Conservation (phyloP, 805 yeast species). For the Limtongia smithiae region DNA sequence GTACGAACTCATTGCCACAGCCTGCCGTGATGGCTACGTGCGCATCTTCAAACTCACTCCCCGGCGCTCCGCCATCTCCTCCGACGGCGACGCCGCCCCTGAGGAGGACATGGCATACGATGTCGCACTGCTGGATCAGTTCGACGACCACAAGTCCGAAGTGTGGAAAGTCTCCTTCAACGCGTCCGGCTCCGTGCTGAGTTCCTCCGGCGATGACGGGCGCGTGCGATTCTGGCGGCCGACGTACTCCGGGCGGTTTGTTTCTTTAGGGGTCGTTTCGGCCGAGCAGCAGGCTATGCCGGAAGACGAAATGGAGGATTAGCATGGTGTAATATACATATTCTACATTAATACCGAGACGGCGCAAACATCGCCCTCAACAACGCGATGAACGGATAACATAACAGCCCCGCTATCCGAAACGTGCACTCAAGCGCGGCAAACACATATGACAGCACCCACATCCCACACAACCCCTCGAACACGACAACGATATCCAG, state of each 20-base stretch:
- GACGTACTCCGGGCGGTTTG: conserved; percentile 77
- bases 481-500: conserved; percentile 1
- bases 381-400: conserved; percentile 1
- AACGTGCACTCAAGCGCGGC: background rate
- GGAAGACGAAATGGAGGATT: conserved; percentile 8
- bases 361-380: background rate
- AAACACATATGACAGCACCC: conserved; percentile 1
- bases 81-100: conserved; percentile 24
- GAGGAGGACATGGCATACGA: conserved; percentile 33
- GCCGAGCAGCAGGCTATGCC: conserved; percentile 43
- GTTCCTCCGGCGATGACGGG: conserved; percentile 96
- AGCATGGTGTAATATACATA: too few relatives aligned
- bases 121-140: conserved; percentile 61
- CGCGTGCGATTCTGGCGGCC: conserved; percentile 89
- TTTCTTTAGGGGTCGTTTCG: conserved; percentile 81
- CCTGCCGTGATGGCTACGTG: conserved; percentile 90
- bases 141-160: conserved; percentile 76
- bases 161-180: conserved; percentile 98
- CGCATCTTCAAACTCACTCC: conserved; percentile 69
- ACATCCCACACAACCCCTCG: background rate
- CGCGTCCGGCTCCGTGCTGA: conserved; percentile 82
- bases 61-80: background rate
- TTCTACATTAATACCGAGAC: too few relatives aligned
- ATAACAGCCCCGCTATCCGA: background rate
- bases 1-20: conserved; percentile 87